Evolutionary conservation across 2,329 filamentous ascomycete genomes (phyloP), one percentile per base, ranked within the genome.

Genomic region (Cercospora janseana): DNA sequence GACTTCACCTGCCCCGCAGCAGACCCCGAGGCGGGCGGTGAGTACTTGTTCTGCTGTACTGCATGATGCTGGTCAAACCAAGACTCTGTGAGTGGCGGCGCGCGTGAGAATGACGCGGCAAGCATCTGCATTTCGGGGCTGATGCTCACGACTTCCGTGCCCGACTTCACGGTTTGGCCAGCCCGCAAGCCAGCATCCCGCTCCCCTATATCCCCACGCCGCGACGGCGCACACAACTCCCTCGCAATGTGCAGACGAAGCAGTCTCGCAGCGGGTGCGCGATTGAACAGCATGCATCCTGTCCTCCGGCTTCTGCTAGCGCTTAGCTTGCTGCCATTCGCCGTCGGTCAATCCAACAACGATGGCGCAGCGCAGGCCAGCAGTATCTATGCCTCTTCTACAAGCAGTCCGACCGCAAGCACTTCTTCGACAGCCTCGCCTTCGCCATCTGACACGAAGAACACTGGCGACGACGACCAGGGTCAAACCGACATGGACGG

Each of bases 401-500:
- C 27, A 27, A 13, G 28, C 4, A 32, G 35, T n/a, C 15, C 37
- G 15, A 12, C 45, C 23, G 15, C n/a, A n/a, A n/a, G 35, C 15
- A 26, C 21, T 18, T 13, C 27, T 9, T 29, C 41, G 12, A 27
- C 41, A 29, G 31, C 18, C 16, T 31, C 35, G 13, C 24, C 18
- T 15, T 13, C 15, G 23, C 35, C 37, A 15, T n/a, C 16, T 10
- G 16, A 26, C 29, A 28, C 13, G 49, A 32, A 18, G 21, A 24
- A 31, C 20, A 49, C 13, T 23, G 49, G 44, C 46, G 16, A 45
- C 13, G 27, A 27, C 15, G 24, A 7, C 41, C 26, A 28, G 38
- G 20, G 24, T 8, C 21, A 32, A 34, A 42, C 31, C 34, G 34
- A 49, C 46, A 44, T 35, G 41, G 45, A 45, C 35, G 26, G 41